Evolutionary conservation across 345 rosid genomes (phyloP), one percentile per base, ranked within the genome.

Genomic region (Arabis alpina): DNA sequence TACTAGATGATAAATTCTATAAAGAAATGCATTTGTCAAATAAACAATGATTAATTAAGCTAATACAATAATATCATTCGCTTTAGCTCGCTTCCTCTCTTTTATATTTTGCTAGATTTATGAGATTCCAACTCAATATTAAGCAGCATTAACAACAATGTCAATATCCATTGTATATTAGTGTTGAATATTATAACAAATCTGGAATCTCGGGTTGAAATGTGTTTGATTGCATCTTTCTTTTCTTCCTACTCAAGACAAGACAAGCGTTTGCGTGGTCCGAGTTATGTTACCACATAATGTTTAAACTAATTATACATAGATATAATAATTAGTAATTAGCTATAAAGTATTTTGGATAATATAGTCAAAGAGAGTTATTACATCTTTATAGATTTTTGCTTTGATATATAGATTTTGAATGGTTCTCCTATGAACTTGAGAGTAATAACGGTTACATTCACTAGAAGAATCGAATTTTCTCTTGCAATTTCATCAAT

Each of bases 371-470:
- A 60, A 16, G 43, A 70, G 61, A 59, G 4, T 40, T 40, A 27
- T 41, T 61, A 28, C 30, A 2, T 15, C 3, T 49, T 40, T 49
- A 25, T 16, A 45, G 37, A 10, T 3, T 24, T 68, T 37, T 43
- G 37, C 9, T 12, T 54, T 6, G 19, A 8, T 37, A 58, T 19
- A 25, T 43, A 25, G 12, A 14, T n/a, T 15, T 61, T 43, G 66
- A 61, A 61, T 8, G 24, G 37, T 16, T 16, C 49, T 24, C 45
- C 39, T 39, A 28, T 37, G 73, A 16, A 25, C 40, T 12, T 70
- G n/a, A 28, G 39, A 15, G 10, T 37, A 19, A 10, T 25, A 58
- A 16, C 59, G 74, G 66, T 40, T 52, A 51, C 59, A 70, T 68
- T 57, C 57, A 8, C 4, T 68, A 4, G 1, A 8, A 45, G 4